Conservation (phyloP, 2,329 filamentous ascomycete species). For the Graphilbum fragrans region DNA sequence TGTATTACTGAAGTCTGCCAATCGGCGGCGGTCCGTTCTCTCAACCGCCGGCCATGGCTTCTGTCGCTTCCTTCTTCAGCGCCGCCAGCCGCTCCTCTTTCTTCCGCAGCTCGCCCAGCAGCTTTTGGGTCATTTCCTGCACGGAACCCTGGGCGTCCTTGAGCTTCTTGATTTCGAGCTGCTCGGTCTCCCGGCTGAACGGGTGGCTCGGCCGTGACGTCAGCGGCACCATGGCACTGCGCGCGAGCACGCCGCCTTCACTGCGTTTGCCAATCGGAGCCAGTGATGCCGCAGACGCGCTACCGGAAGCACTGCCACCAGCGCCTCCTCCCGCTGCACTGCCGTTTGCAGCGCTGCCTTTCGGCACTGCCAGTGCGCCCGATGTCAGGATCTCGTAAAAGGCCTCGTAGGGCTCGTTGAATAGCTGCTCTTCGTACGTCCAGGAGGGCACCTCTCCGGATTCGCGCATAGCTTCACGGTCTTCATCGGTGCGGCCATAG, state of each 20-base stretch:
- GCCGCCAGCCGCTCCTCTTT: conserved; percentile 51
- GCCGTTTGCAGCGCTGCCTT: conserved; percentile 43
- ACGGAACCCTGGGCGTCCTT: conserved; percentile 54
- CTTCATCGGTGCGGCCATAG: conserved; percentile 70
- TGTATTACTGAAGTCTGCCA: not conserved
- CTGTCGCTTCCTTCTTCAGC: conserved; percentile 39
- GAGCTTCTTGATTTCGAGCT: conserved; percentile 47
- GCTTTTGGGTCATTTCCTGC: conserved; percentile 44
- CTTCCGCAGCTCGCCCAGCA: conserved; percentile 47
- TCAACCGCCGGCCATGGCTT: conserved; percentile 10
- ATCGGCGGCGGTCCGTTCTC: not conserved
- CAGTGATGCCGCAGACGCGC: conserved; percentile 24
- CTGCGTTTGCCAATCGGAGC: conserved; percentile 19
- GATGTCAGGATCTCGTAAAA: conserved; percentile 81
- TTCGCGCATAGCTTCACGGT: conserved; percentile 46
- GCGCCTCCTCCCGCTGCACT: conserved; percentile 52
- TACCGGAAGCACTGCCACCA: conserved; percentile 29
- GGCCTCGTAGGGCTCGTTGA: conserved; percentile 90
- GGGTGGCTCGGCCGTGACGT: conserved; percentile 53
- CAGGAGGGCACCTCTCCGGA: conserved; percentile 61
- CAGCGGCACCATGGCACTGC: conserved; percentile 64
- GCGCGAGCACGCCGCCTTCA: conserved; percentile 45
- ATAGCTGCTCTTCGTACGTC: conserved; percentile 87
- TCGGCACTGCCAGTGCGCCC: conserved; percentile 42
- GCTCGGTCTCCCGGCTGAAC: conserved; percentile 63